Percentiles rank a stretch among this genome's conserved stretches.
Evolutionary conservation across 192 early-diverging fungal species (phyloP).

Genomic region (Helicostylum pulchrum): DNA sequence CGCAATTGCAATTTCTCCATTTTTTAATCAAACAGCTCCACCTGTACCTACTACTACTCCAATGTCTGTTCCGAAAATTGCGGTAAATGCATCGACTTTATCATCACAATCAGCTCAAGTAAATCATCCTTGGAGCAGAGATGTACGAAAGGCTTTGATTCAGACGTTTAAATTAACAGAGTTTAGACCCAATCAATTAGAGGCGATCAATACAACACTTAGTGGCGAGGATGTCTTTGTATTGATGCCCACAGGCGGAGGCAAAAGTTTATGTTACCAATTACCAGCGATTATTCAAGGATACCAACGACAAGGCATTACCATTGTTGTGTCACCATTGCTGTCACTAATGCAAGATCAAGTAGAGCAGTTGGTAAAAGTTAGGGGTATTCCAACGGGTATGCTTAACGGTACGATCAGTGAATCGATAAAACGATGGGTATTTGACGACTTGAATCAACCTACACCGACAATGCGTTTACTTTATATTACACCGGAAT

Average conservation of each 20-base stretch:
- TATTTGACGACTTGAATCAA: constrained; percentile 55
- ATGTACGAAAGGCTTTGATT: constrained; percentile 58
- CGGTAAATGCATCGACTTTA: background rate
- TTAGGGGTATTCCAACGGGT: constrained; percentile 55
- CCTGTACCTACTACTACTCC: too few species aligned
- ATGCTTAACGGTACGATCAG: constrained; percentile 67
- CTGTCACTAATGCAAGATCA: constrained; percentile 97
- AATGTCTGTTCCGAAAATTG: too few species aligned
- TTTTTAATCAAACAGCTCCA: too few species aligned
- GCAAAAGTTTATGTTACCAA: constrained; percentile 93
- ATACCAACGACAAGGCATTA: constrained; percentile 53
- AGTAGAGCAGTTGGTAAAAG: constrained; percentile 64
- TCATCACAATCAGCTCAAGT: background rate
- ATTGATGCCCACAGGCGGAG: constrained; percentile 98
- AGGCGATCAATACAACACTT: constrained; percentile 85
- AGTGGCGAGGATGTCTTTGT: constrained; percentile 85
- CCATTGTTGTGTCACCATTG: constrained; percentile 89
- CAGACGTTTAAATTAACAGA: constrained; percentile 67
- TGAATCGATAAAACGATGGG: constrained; percentile 44
- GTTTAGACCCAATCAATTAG: constrained; percentile 84
- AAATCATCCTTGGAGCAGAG: constrained; percentile 28
- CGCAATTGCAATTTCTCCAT: too few species aligned
- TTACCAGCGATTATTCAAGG: constrained; percentile 25
- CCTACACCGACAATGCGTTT: constrained; percentile 54
- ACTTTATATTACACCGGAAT: constrained; percentile 88